phyloP scores from a whole-genome alignment of 2,329 filamentous ascomycete genomes.

The Pseudogymnoascus sp. region DNA sequence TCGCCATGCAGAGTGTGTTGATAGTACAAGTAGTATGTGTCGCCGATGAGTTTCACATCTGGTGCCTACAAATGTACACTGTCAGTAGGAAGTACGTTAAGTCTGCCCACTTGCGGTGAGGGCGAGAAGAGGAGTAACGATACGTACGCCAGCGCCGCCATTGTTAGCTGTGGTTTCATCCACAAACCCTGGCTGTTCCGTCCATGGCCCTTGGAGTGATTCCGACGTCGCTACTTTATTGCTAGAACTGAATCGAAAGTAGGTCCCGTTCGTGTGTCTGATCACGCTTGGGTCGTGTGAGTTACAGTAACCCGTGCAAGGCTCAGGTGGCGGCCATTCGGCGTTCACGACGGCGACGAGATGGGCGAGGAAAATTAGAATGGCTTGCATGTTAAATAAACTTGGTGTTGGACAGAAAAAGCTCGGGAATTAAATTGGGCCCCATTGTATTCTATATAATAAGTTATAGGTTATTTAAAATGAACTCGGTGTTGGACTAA shows the following conservation, averaged over 20 bases:
- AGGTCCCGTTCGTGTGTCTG: background rate
- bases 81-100: background rate
- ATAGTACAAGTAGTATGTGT: conserved; percentile 56
- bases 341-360: background rate
- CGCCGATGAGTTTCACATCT: conserved; percentile 51
- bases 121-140: background rate
- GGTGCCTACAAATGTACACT: conserved; percentile 44
- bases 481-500: background rate
- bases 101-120: background rate
- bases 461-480: too few species aligned
- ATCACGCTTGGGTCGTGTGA: background rate
- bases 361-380: background rate
- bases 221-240: background rate
- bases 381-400: background rate
- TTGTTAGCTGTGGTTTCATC: background rate
- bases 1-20: conserved; percentile 47
- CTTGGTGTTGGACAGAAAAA: background rate
- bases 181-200: background rate
- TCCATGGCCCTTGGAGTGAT: background rate
- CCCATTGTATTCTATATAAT: too few species aligned
- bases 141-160: background rate
- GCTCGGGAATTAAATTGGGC: too few species aligned
- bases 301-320: background rate
- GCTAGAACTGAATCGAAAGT: background rate
- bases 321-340: background rate